Evolutionary conservation across 202 grass and related monocot species (phyloP).

Genomic region (Dendrocalamus latiflorus): DNA sequence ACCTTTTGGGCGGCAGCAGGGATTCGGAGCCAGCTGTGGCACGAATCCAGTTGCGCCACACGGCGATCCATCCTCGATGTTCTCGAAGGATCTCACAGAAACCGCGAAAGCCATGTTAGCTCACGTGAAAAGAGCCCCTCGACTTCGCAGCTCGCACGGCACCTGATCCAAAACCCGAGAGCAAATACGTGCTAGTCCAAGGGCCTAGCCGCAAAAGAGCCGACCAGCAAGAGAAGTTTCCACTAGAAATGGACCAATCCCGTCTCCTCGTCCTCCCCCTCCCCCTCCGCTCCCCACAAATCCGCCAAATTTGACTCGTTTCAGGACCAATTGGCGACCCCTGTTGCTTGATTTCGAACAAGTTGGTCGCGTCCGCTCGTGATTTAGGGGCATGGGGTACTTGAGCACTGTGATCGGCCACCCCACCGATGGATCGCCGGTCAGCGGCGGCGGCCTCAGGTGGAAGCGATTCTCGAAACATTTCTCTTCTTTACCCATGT

Average conservation of each 20-base stretch:
- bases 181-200: background rate
- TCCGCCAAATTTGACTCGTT: slow-evolving; percentile 3
- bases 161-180: background rate
- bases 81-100: too few species aligned
- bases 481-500: background rate
- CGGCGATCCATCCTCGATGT: too few species aligned
- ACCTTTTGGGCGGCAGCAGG: too few species aligned
- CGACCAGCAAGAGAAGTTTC: background rate
- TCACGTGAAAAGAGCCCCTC: background rate
- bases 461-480: background rate
- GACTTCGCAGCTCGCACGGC: slow-evolving; percentile 6
- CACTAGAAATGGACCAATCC: slow-evolving; percentile 34
- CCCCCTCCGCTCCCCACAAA: background rate
- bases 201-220: slow-evolving; percentile 14
- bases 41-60: too few species aligned
- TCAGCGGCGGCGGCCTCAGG: slow-evolving; percentile 85
- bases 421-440: slow-evolving; percentile 55
- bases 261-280: background rate
- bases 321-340: background rate
- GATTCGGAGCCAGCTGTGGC: too few species aligned
- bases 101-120: too few species aligned
- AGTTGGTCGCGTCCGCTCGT: background rate
- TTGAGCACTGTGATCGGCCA: slow-evolving; percentile 60
- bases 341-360: background rate
- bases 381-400: slow-evolving; percentile 56